These are phyloP conservation scores for Meira nashicola DNA, from an alignment of 1,284 basidiomycete species.

Conservation along the genomic window DNA sequence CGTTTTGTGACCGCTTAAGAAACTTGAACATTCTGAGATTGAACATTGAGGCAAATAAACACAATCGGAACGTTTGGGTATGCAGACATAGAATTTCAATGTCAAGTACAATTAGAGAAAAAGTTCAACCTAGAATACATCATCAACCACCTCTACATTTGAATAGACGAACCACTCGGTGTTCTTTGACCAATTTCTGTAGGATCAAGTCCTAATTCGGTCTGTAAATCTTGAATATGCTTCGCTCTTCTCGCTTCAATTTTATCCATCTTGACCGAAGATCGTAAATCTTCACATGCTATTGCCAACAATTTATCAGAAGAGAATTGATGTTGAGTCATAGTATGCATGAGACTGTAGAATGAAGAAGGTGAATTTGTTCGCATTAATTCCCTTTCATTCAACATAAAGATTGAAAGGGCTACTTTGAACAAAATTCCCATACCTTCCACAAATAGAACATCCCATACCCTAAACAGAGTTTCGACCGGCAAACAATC, in stretches of 20 bases:
- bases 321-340: slow-evolving; percentile 86
- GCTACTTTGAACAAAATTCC: slow-evolving; percentile 81
- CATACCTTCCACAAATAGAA: slow-evolving; percentile 89
- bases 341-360: slow-evolving; percentile 75
- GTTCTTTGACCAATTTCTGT: background rate
- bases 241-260: slow-evolving; percentile 1
- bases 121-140: too few species aligned
- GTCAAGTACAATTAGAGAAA: too few species aligned
- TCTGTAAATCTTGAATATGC: slow-evolving; percentile 2
- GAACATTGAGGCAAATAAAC: too few species aligned
- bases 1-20: too few species aligned
- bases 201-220: slow-evolving; percentile 3
- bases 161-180: too few species aligned
- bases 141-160: too few species aligned
- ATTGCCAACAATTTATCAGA: slow-evolving; percentile 76
- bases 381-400: slow-evolving; percentile 73
- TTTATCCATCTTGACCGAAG: background rate
- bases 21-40: too few species aligned
- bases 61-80: too few species aligned
- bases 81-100: too few species aligned
- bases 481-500: slow-evolving; percentile 87
- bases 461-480: slow-evolving; percentile 61
- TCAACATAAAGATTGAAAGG: slow-evolving; percentile 74
- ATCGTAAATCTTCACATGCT: slow-evolving; percentile 4
- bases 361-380: slow-evolving; percentile 79